Conservation (phyloP, 1,284 basidiomycete species). For the Athelia sp. region DNA sequence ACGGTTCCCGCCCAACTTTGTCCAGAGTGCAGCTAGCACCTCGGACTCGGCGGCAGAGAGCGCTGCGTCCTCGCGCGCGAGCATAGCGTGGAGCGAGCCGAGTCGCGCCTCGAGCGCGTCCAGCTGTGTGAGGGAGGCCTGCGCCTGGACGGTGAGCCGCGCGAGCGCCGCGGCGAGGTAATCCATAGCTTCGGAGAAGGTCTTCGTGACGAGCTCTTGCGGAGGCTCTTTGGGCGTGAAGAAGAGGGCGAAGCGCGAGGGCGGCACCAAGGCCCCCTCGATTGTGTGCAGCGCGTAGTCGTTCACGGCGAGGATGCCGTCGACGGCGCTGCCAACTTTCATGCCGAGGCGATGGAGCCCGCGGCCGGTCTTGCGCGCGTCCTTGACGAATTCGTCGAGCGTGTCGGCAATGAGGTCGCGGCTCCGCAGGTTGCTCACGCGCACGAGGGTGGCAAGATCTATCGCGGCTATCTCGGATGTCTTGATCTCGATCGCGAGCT, state of each 20-base stretch:
- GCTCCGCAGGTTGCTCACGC: slow-evolving; percentile 54
- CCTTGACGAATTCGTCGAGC: slow-evolving; percentile 47
- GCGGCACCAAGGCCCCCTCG: slow-evolving; percentile 35
- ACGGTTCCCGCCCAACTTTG: slow-evolving; percentile 56
- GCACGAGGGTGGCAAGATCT: slow-evolving; percentile 58
- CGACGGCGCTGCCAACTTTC: slow-evolving; percentile 62
- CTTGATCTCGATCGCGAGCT: slow-evolving; percentile 60
- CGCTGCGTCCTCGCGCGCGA: slow-evolving; percentile 48
- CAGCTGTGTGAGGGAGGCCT: slow-evolving; percentile 47
- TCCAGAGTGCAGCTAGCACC: slow-evolving; percentile 64
- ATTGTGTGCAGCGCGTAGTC: slow-evolving; percentile 62
- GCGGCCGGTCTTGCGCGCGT: slow-evolving; percentile 54
- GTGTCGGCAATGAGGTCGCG: slow-evolving; percentile 49
- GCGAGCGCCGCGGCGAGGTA: slow-evolving; percentile 46
- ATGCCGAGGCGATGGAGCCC: slow-evolving; percentile 54
- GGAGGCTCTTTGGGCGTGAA: slow-evolving; percentile 29
- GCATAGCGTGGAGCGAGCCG: slow-evolving; percentile 46
- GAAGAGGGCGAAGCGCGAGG: slow-evolving; percentile 31
- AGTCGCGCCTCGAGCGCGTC: slow-evolving; percentile 59
- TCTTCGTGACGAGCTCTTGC: slow-evolving; percentile 39
- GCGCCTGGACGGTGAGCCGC: slow-evolving; percentile 58
- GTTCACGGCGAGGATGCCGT: slow-evolving; percentile 70
- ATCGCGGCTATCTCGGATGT: slow-evolving; percentile 70
- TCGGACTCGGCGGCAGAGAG: slow-evolving; percentile 41
- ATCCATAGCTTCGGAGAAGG: slow-evolving; percentile 59